Evolutionary conservation across 148 eudicot species (phyloP), one percentile per base, ranked within the genome.

Genomic region (Rhododendron simsii): DNA sequence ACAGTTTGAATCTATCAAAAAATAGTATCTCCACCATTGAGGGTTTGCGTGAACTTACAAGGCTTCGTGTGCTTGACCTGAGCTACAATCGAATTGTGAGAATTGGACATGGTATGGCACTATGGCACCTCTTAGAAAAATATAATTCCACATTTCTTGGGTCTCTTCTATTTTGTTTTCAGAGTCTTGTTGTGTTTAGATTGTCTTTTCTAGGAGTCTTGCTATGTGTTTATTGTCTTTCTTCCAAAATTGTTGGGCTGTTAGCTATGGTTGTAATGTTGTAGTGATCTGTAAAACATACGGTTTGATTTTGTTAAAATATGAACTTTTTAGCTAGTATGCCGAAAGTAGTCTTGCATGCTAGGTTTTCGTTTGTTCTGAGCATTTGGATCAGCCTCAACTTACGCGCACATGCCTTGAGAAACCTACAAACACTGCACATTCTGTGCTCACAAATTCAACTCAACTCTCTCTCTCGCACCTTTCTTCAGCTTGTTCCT

Each of bases 41-140:
- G 82, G 99, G 99, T 83, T 91, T 97, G 81, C 92, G 98, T 80
- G 99, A 97, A 86, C 98, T 97, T 84, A 93, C 98, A 16, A 90
- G 99, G 81, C 96, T 97, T 83, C 98, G 99, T 84, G 90, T 94
- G 41, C 93, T 97, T 87, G 98, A 97, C 88, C 87, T 97, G 78
- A 94, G 99, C 91, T 97, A 94, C 91, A 97, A 97, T 85, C 93
- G 95, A 81, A 90, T 95, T 63, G 86, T 94, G 85, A 94, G 98
- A 88, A 95, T 97, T 83, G 99, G 98, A 81, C 98, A 95, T 87
- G 99, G 99, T 30, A 30, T 30, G 30, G 30, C 30, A 30, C 30
- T 97, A 91, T 87, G 93, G 57, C 69, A 71, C 47, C 65, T 83
- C 76, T 85, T 69, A 1, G n/a, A 2, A 53, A 81, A 81, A 3